phyloP scores from a whole-genome alignment of 441 rosid genomes.

The Dalechampia spathulata region DNA sequence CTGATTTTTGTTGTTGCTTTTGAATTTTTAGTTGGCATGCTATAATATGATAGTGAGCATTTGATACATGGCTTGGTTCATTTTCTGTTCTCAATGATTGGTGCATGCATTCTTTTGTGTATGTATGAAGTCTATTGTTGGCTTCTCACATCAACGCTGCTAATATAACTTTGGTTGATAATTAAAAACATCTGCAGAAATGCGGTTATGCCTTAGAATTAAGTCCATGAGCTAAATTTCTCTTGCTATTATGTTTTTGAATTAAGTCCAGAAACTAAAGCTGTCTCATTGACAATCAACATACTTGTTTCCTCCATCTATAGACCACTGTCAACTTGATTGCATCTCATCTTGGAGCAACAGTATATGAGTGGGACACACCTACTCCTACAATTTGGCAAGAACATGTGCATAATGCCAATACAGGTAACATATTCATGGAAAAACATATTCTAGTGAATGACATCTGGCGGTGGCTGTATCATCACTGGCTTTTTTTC shows the following conservation, averaged over 20 bases:
- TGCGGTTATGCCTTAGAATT: too few relatives aligned
- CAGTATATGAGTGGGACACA: constrained; percentile 76
- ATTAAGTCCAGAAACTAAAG: background rate
- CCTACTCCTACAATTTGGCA: constrained; percentile 96
- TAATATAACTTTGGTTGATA: background rate
- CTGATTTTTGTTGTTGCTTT: background rate
- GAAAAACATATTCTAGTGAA: background rate
- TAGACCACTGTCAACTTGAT: constrained; percentile 61
- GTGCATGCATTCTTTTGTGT: background rate
- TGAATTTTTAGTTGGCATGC: background rate
- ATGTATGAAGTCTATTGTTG: background rate
- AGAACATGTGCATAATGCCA: constrained; percentile 64
- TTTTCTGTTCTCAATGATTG: background rate
- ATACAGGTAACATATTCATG: constrained; percentile 39
- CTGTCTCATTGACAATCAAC: constrained; percentile 10
- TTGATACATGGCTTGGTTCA: background rate
- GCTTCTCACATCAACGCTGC: background rate
- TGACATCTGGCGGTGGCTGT: constrained; percentile 1
- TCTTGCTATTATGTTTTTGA: background rate
- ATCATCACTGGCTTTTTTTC: constrained; percentile 1
- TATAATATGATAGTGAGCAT: background rate
- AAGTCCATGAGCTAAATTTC: too few relatives aligned
- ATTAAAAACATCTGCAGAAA: too few relatives aligned
- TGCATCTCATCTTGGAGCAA: constrained; percentile 74
- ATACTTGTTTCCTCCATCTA: constrained; percentile 16